Percentiles rank a stretch among this genome's conserved stretches.
Conservation (phyloP, 2,329 filamentous ascomycete species). For the Colletotrichum sp. region DNA sequence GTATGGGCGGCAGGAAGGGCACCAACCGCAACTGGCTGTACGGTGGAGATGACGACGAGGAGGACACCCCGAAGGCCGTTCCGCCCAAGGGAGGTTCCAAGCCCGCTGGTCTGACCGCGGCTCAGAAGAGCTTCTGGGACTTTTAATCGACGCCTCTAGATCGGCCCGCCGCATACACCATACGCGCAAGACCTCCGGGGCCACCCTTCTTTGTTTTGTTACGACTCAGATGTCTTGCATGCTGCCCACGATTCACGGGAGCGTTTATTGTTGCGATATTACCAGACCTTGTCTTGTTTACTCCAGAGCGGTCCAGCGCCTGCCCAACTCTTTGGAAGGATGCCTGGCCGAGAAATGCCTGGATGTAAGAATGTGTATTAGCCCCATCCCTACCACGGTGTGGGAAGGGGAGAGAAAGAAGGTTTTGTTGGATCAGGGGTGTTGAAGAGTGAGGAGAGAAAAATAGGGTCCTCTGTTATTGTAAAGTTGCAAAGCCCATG, state of each 20-base stretch:
- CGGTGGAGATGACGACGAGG: slow-evolving; percentile 54
- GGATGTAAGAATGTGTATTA: slow-evolving; percentile 4
- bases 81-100: slow-evolving; percentile 39
- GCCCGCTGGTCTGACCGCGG: slow-evolving; percentile 29
- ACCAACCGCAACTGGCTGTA: slow-evolving; percentile 63
- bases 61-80: slow-evolving; percentile 35
- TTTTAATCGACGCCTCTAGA: slow-evolving; percentile 35
- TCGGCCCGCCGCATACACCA: neutral
- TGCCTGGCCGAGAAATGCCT: neutral
- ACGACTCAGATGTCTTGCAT: slow-evolving; percentile 34
- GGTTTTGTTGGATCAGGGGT: slow-evolving; percentile 4
- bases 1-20: slow-evolving; percentile 68
- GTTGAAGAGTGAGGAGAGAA: neutral
- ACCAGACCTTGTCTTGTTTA: slow-evolving; percentile 14
- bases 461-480: slow-evolving; percentile 6
- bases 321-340: neutral
- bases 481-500: slow-evolving; percentile 17
- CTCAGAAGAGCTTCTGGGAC: slow-evolving; percentile 52
- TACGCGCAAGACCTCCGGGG: neutral
- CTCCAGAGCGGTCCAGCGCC: neutral
- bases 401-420: neutral
- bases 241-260: slow-evolving; percentile 38
- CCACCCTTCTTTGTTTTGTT: slow-evolving; percentile 20
- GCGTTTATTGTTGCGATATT: slow-evolving; percentile 7
- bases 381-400: neutral